Evolutionary conservation across 441 rosid genomes (phyloP), one percentile per base, ranked within the genome.

Genomic region (Erysimum cheiri): DNA sequence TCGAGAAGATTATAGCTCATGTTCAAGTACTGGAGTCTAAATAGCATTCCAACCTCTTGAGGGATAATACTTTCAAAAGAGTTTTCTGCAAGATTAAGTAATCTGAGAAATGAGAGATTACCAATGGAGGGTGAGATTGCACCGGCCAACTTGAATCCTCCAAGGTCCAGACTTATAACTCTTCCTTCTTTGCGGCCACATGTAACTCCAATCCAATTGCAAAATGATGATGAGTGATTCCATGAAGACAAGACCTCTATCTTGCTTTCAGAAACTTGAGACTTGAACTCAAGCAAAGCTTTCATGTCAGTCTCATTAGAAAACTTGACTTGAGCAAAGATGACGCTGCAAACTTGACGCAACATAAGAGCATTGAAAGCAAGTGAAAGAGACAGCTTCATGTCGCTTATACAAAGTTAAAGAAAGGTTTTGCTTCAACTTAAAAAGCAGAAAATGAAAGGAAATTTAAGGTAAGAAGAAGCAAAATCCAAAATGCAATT

Each of bases 31-130:
- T 15, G 53, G 7, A 75, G 75, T 56, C 79, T 69, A 48, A 12
- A 13, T 19, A 75, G 60, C 74, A 8, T 63, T 32, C 79, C 79
- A 1, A 75, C 10, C 22, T 75, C 75, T 40, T 3, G 11, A 69
- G 79, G 75, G 19, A 75, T 70, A 13, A 13, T 49, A 58, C 62
- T 50, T n/a, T 10, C 36, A 15, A 75, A 75, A 63, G 60, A 48
- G 67, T 75, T 70, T 5, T 57, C 60, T 29, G 4, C 75, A 48
- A 75, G 79, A 64, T 64, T 33, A 29, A 75, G 70, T 29, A 13
- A 47, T 37, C 60, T 62, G 28, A 75, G 74, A 64, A 70, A 75
- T 0, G 79, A 70, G 66, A 75, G 75, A 49, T 75, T 75, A 69
- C 79, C 79, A 6, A 75, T 62, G 60, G 66, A 57, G 0, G 79